Base-by-base conservation (phyloP, 352 stramenopile genomes). In the Pythium volutum region DNA sequence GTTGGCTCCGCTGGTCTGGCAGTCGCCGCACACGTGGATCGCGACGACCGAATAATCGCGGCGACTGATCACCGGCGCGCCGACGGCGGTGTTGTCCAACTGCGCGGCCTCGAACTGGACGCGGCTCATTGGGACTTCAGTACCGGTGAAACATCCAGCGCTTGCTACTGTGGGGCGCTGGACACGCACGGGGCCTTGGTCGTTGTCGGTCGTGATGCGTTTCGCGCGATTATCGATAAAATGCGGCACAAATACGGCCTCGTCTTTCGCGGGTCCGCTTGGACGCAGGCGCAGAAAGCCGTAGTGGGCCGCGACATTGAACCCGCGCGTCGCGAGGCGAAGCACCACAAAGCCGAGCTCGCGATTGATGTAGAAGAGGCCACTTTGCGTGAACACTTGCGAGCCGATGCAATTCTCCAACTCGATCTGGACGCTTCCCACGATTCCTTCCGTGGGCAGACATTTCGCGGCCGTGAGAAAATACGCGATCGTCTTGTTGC, bases 21-120 rank as follows among this genome's bases (percentile, higher is more conserved):
- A 70, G 14, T 26, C 41, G 20, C 66, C 58, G 27, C 66, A 73
- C 31, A 55, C 16, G 31, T 73, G 66, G 36, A 73, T 7, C 2
- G 34, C 66, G n/a, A 73, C 53, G 20, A 73, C 43, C 6, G 10
- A 16, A 15, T 55, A 47, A 46, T 73, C 66, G 7, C 16, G 38
- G 18, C 36, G 26, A 20, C 55, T 47, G 34, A 73, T 60, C 33
- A 79, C 55, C 1, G 71, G 71, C 36, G 65, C 46, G 3, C 71
- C 68, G 1, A 55, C 67, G 10, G 61, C 64, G 1, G 61, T 60
- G 6, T 61, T 16, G 18, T 53, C 29, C n/a, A 45, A n/a, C 4
- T 14, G 20, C 8, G 27, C 12, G 11, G 45, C 34, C 18, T 26
- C 8, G 16, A 48, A 62, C 22, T 29, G 41, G 33, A 62, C 23